Evolutionary conservation across 176 grass and related monocot genomes (phyloP).

Genomic region (Avena insularis): DNA sequence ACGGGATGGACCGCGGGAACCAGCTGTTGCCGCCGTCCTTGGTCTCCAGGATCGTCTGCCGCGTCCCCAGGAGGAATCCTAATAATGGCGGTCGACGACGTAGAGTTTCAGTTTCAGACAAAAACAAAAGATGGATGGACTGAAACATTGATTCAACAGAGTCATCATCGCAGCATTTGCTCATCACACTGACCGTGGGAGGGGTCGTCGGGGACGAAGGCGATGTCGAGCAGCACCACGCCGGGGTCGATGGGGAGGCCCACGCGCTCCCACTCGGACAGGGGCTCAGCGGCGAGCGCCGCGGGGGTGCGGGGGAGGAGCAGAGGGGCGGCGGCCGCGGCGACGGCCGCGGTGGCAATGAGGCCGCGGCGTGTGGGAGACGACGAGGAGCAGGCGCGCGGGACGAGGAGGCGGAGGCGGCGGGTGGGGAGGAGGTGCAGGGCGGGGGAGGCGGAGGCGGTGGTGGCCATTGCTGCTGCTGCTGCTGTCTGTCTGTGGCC

Average conservation of each 20-base stretch:
- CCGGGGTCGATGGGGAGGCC: conserved; percentile 79
- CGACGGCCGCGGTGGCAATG: conserved; percentile 60
- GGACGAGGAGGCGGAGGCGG: conserved; percentile 45
- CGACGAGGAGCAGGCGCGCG: conserved; percentile 41
- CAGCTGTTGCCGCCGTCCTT: conserved; percentile 85
- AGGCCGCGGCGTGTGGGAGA: conserved; percentile 45
- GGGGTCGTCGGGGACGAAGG: conserved; percentile 89
- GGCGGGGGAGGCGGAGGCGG: conserved; percentile 30
- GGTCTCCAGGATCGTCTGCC: conserved; percentile 90
- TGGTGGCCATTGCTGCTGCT: conserved; percentile 65
- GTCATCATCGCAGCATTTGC: too few relatives aligned
- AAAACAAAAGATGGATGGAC: too few relatives aligned
- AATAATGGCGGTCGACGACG: not conserved
- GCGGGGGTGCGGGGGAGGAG: conserved; percentile 35
- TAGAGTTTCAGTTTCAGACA: too few relatives aligned
- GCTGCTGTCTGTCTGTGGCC: not conserved
- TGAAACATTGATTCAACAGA: too few relatives aligned
- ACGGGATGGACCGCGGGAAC: conserved; percentile 82
- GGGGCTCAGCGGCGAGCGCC: conserved; percentile 51
- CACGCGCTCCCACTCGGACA: conserved; percentile 91
- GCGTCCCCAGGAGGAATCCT: conserved; percentile 93
- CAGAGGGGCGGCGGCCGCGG: not conserved
- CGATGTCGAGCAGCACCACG: conserved; percentile 96
- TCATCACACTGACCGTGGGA: conserved; percentile 50
- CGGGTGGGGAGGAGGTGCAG: conserved; percentile 48